phyloP scores from a whole-genome alignment of 257 asterid genomes.

The Solanum chiquidenum region DNA sequence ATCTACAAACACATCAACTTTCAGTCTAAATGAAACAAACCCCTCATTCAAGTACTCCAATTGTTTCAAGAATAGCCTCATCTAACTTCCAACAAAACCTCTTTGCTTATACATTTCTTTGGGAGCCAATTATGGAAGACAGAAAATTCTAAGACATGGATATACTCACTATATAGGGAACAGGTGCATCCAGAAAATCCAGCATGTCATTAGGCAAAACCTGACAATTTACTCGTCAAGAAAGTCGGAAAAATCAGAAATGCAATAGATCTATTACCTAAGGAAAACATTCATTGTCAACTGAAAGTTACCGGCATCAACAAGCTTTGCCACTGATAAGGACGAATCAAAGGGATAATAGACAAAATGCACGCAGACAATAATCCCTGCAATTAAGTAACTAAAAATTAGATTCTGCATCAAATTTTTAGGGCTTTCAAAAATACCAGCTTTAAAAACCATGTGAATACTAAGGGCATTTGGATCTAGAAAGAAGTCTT shows the following conservation, averaged over 20 bases:
- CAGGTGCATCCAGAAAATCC: constrained; percentile 98
- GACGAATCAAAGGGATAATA: constrained; percentile 87
- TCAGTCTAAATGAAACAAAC: neutral
- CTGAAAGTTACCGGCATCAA: constrained; percentile 73
- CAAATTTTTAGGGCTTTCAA: neutral
- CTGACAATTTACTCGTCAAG: constrained; percentile 31
- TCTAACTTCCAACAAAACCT: neutral
- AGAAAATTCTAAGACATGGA: neutral
- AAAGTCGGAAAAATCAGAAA: constrained; percentile 1
- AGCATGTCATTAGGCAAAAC: constrained; percentile 97
- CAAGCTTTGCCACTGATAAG: constrained; percentile 98
- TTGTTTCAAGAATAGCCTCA: neutral
- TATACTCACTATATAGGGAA: constrained; percentile 87
- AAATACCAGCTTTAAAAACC: neutral
- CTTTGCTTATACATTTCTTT: neutral
- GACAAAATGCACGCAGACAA: constrained; percentile 81
- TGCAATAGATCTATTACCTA: neutral
- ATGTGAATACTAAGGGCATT: neutral
- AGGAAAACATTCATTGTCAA: neutral
- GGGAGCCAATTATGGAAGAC: neutral
- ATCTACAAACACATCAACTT: neutral
- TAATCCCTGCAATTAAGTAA: constrained; percentile 52
- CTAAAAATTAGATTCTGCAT: neutral
- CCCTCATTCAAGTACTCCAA: neutral
- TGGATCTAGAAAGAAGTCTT: neutral